Conservation (phyloP, 1,284 basidiomycete species). For the Ceratobasidium sp. region DNA sequence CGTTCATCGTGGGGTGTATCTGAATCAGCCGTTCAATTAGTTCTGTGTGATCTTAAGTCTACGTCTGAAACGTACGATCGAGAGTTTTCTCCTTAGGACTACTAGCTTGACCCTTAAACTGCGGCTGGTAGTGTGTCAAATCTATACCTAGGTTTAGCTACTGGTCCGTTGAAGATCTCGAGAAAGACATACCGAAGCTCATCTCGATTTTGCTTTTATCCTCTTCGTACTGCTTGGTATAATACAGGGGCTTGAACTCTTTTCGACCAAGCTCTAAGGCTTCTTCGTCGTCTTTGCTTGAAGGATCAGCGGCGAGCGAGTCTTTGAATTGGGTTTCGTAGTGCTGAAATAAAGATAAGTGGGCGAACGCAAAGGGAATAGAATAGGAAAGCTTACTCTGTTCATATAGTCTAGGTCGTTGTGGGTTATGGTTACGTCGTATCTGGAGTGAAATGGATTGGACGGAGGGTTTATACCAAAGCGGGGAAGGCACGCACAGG, state of each 20-base stretch:
- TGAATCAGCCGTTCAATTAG: neutral
- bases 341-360: constrained; percentile 52
- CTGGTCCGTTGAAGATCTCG: no score
- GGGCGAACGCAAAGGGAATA: neutral
- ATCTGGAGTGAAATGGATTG: neutral
- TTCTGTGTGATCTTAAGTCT: no score
- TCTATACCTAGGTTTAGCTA: constrained; percentile 48
- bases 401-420: constrained; percentile 66
- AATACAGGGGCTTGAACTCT: constrained; percentile 66
- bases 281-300: constrained; percentile 55
- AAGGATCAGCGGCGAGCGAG: constrained; percentile 54
- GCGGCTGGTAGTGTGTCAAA: constrained; percentile 67
- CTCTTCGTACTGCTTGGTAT: constrained; percentile 65
- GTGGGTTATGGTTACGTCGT: constrained; percentile 70
- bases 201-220: constrained; percentile 70
- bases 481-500: constrained; percentile 33
- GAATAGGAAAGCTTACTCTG: constrained; percentile 54
- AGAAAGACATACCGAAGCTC: constrained; percentile 58
- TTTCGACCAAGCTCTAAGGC: constrained; percentile 58
- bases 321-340: constrained; percentile 61
- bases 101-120: constrained; percentile 52
- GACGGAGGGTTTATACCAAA: neutral
- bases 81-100: constrained; percentile 42
- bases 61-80: neutral
- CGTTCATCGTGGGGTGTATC: constrained; percentile 5